These are phyloP conservation scores for Graphiopsis chlorocephala DNA, from an alignment of 2,329 filamentous ascomycete genomes.

Conservation along the genomic window DNA sequence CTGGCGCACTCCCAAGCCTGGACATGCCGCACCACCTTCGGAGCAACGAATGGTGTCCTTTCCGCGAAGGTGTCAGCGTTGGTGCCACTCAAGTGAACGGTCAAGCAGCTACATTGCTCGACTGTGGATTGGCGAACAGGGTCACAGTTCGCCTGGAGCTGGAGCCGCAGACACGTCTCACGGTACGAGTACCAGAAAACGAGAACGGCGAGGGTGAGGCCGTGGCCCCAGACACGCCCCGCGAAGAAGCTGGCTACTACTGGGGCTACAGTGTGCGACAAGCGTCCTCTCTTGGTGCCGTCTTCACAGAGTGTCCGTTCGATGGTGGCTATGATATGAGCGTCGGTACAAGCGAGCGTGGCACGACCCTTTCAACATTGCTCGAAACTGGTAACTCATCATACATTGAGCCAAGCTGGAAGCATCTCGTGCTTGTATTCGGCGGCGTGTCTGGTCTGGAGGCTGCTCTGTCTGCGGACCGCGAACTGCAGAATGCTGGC, in stretches of 20 bases:
- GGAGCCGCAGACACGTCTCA: slow-evolving; percentile 69
- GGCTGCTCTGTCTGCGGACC: slow-evolving; percentile 64
- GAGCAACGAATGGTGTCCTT: slow-evolving; percentile 72
- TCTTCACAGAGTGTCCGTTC: slow-evolving; percentile 75
- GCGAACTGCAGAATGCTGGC: slow-evolving; percentile 58
- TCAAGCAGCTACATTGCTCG: slow-evolving; percentile 42
- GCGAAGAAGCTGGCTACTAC: slow-evolving; percentile 76
- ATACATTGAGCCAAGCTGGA: slow-evolving; percentile 40
- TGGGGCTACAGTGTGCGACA: slow-evolving; percentile 77
- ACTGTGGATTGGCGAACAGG: slow-evolving; percentile 49
- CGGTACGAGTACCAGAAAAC: slow-evolving; percentile 59
- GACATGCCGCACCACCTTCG: slow-evolving; percentile 84
- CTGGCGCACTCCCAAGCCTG: slow-evolving; percentile 70
- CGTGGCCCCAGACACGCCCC: slow-evolving; percentile 65
- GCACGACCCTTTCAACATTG: slow-evolving; percentile 39
- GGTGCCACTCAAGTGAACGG: slow-evolving; percentile 38
- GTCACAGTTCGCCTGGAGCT: slow-evolving; percentile 59
- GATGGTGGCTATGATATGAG: slow-evolving; percentile 78
- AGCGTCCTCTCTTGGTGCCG: slow-evolving; percentile 62
- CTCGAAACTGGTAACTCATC: slow-evolving; percentile 45
- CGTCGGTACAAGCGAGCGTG: slow-evolving; percentile 80
- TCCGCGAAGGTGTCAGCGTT: slow-evolving; percentile 72
- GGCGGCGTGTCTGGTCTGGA: slow-evolving; percentile 79
- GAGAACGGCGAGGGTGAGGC: slow-evolving; percentile 12
- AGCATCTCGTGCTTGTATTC: slow-evolving; percentile 74